Evolutionary conservation across 2,329 filamentous ascomycete species (phyloP).

Genomic region (Xylaria arbuscula): DNA sequence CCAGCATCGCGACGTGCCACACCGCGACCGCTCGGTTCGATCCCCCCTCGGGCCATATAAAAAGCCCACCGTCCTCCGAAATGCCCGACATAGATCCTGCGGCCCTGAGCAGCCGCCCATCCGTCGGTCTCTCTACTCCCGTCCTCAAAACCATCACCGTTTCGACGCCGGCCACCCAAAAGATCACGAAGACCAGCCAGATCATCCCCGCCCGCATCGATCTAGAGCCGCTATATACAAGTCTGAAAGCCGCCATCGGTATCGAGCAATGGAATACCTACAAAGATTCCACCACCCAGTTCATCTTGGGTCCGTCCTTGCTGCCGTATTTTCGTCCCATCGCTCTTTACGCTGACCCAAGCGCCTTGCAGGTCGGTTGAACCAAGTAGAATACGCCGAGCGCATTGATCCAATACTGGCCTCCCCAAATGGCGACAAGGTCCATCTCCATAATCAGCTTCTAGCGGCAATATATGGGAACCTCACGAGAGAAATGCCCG

Average conservation of each 20-base stretch:
- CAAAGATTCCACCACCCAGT: conserved; percentile 71
- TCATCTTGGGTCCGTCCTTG: conserved; percentile 66
- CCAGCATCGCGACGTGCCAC: conserved; percentile 38
- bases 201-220: conserved; percentile 74
- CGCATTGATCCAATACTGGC: conserved; percentile 70
- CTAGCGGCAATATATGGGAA: conserved; percentile 75
- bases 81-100: conserved; percentile 79
- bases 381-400: conserved; percentile 69
- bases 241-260: conserved; percentile 69
- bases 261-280: conserved; percentile 72
- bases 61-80: conserved; percentile 41
- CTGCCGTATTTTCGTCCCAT: background rate
- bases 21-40: conserved; percentile 44
- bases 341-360: conserved; percentile 46
- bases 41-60: conserved; percentile 37
- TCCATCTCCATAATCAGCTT: conserved; percentile 75
- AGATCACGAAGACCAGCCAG: conserved; percentile 69
- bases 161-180: conserved; percentile 60
- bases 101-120: conserved; percentile 69
- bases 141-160: conserved; percentile 69
- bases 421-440: conserved; percentile 67
- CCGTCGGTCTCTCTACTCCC: conserved; percentile 68
- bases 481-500: conserved; percentile 75
- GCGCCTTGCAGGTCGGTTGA: conserved; percentile 64
- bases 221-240: conserved; percentile 72